Evolutionary conservation across 2,329 filamentous ascomycete species (phyloP), one percentile per base, ranked within the genome.

Genomic region (Phaeomoniella chlamydospora): DNA sequence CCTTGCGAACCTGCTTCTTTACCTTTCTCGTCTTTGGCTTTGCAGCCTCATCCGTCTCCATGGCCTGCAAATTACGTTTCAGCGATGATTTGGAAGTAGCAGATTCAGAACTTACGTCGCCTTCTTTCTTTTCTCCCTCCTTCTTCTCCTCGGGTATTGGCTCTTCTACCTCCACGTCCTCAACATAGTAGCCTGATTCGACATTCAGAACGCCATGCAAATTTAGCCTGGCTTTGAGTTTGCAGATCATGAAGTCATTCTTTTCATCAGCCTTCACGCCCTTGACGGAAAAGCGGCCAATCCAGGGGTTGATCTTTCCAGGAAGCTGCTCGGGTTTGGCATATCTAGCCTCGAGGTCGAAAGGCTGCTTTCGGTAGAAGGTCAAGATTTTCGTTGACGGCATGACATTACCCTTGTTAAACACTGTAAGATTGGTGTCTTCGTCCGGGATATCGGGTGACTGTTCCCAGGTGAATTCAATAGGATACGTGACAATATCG

Each of bases 161-260:
- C 67, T 94, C 87, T 66, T 98, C 90, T 38, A 96, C 78, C 64
- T 98, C 90, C 54, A 92, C 77, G 56, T 98, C 90, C 67, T 98
- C 90, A 37, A 98, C 90, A 52, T 85, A 96, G 70, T 98, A 98
- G 41, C 87, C 90, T 43, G 78, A 87, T 68, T 98, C 90, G 26
- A 98, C 81, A 56, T 96, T 96, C 46, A 98, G 70, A 40, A 98
- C 75, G 59, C 90, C 90, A 66, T 96, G 87, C 45, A 96, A 74
- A 65, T 98, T 98, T 38, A 98, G 74, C 44, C 90, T 79, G 33
- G 90, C 88, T 74, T 96, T 96, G 43, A 98, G 78, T 70, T 98
- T 98, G 80, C 90, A 98, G 53, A 96, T 92, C 88, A 98, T 96
- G 61, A 96, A 98, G 57, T 96, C 90, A 41, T 92, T 84, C 38